Evolutionary conservation across 495 filamentous ascomycete genomes (phyloP), one percentile per base, ranked within the genome.

Genomic region (Talaromyces wortmannii): DNA sequence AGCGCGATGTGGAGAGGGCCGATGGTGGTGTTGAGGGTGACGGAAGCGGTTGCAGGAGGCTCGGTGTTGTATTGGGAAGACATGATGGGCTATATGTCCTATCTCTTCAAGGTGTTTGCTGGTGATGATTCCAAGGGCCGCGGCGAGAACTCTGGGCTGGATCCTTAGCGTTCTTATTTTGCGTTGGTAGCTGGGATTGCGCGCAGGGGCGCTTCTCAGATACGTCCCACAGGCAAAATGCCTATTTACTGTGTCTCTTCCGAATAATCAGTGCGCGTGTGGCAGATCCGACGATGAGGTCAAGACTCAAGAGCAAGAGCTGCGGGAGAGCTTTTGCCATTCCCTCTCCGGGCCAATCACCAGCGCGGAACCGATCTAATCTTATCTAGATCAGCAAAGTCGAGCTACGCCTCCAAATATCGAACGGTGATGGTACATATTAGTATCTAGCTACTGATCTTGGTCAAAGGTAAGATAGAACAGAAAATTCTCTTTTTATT

Each of bases 11-110:
- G 80, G 59, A 98, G 78, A 56, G 95, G 90, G 68, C 94, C 94
- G 48, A 86, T 75, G 23, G 90, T 95, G 5, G 94, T 98, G 67
- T 91, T 82, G 45, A 98, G 79, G 59, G 96, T 82, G 47, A 88
- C 89, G 60, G 92, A 95, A 31, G 89, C 94, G 55, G 91, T 96
- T 50, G 89, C 84, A 59, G 90, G 87, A 12, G 95, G 94, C 72
- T 98, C 94, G 67, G 94, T 89, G 64, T 91, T 92, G 78, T 97
- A 97, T 59, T 89, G 81, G 47, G 88, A 70, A 36, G 89, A 90
- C 92, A 97, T 97, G 57, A 23, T 63, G 60, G 52, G 15, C 13
- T 40, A 10, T 40, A 10, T 40, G 13, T 40, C 1, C 36, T 10
- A 8, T 40, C 1, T 8, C 8, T 13, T 40, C 13, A 5, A 40